Percentiles rank a stretch among this genome's conserved stretches.
phyloP scores from a whole-genome alignment of 805 yeast species.

The Sungouiella thailandica region DNA sequence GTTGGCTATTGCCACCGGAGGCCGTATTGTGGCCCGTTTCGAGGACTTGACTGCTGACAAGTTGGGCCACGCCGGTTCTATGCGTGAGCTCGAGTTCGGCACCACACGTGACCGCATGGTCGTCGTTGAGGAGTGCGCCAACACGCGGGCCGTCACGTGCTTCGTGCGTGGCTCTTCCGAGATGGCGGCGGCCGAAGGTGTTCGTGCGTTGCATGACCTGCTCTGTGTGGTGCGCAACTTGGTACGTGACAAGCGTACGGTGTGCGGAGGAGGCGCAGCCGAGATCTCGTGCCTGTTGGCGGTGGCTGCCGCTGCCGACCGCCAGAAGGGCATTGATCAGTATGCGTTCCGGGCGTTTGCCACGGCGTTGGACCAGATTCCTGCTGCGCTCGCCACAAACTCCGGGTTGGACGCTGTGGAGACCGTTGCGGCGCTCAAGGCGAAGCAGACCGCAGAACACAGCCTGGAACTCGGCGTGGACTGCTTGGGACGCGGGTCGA shows the following conservation, averaged over 20 bases:
- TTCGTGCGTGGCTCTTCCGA: slow-evolving; percentile 93
- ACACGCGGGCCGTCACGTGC: slow-evolving; percentile 85
- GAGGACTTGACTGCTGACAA: slow-evolving; percentile 82
- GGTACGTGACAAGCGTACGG: slow-evolving; percentile 85
- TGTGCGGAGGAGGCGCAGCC: slow-evolving; percentile 99
- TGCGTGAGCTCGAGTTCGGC: slow-evolving; percentile 88
- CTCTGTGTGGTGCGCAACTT: slow-evolving; percentile 95
- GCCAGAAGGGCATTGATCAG: slow-evolving; percentile 92
- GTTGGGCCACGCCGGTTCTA: slow-evolving; percentile 82
- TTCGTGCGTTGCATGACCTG: slow-evolving; percentile 94
- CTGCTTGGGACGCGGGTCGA: slow-evolving; percentile 82
- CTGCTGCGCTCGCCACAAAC: slow-evolving; percentile 94
- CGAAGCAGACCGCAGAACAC: slow-evolving; percentile 74
- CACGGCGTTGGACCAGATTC: slow-evolving; percentile 83
- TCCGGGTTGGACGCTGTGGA: slow-evolving; percentile 95
- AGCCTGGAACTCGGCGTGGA: slow-evolving; percentile 83
- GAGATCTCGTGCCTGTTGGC: slow-evolving; percentile 92
- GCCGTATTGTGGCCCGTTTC: slow-evolving; percentile 94
- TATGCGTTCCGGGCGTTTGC: slow-evolving; percentile 96
- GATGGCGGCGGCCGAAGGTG: slow-evolving; percentile 97
- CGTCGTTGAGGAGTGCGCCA: slow-evolving; percentile 84
- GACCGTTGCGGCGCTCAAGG: slow-evolving; percentile 75
- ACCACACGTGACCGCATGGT: slow-evolving; percentile 96
- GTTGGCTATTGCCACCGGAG: slow-evolving; percentile 95
- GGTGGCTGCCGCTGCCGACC: slow-evolving; percentile 86